Conservation (phyloP, 331 rosid species). For the Malus hybrid region DNA sequence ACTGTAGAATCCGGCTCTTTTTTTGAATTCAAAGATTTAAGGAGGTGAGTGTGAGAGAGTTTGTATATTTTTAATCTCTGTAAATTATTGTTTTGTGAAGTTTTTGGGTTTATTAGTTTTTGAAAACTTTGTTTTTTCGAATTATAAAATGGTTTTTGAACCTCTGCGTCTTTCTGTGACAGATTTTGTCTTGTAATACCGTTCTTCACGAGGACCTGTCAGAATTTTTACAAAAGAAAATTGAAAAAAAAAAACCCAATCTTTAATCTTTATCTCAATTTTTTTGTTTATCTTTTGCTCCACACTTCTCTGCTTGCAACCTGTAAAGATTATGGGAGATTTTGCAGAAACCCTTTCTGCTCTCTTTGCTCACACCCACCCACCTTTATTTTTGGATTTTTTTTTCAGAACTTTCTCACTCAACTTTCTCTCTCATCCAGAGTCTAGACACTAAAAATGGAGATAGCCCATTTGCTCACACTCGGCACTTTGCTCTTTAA, state of each 20-base stretch:
- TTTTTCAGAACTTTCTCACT: not conserved
- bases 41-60: constrained; percentile 16
- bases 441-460: not conserved
- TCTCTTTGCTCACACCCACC: constrained; percentile 4
- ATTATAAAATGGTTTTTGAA: not conserved
- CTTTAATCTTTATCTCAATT: constrained; percentile 23
- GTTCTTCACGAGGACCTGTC: constrained; percentile 96
- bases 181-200: constrained; percentile 87
- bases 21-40: constrained; percentile 42
- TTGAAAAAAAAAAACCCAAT: not conserved
- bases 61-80: too few species aligned
- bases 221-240: constrained; percentile 29
- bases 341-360: constrained; percentile 26
- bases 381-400: constrained; percentile 11
- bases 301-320: constrained; percentile 37
- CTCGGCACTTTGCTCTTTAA: not conserved
- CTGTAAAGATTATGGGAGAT: constrained; percentile 48
- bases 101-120: constrained; percentile 28
- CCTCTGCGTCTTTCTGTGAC: constrained; percentile 61
- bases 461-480: not conserved
- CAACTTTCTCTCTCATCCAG: not conserved
- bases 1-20: constrained; percentile 29
- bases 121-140: constrained; percentile 6
- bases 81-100: not conserved
- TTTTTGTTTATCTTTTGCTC: constrained; percentile 30